Base-by-base conservation (phyloP, 169 alveolate species). In the Cryptosporidium xiaoi region DNA sequence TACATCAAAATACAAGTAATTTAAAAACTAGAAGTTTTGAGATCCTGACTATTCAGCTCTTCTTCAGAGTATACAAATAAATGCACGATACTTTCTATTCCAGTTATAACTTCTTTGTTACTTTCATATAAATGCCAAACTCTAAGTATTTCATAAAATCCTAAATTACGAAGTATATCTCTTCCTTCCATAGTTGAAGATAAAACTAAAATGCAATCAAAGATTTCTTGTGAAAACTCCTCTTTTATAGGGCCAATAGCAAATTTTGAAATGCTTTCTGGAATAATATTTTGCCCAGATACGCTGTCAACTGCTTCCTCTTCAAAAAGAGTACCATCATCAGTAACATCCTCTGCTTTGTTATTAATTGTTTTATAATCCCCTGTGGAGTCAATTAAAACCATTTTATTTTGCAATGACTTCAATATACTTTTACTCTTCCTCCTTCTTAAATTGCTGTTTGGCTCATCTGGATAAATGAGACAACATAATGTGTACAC, bases 91-190 rank as follows among this genome's bases (percentile, higher is more conserved):
- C 58, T 44, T 55, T 71, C 84, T 31, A 71, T 71, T 31, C 84
- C 84, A 3, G 33, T 15, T 4, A 55, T 71, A 33, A 71, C 58
- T 12, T 51, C 51, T 27, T 33, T 13, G 13, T 71, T 56, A 20
- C 33, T 18, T 55, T 71, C 84, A 71, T 71, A 71, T 33, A 71
- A 71, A 71, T 71, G 84, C 84, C 84, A 71, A 48, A 71, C 68
- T 71, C 84, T 71, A n/a, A 71, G 58, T n/a, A 71, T 27, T 27
- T 71, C 84, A 34, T 71, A 71, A 36, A 44, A 31, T 10, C 84
- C 84, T 6, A 33, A 46, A 1, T 56, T 34, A n/a, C 84, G 66
- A 31, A 71, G 84, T 2, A n/a, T 53, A 24, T 27, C 18, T 20
- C 84, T 71, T n/a, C 66, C 84, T 24, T 71, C 48, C 4, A 34